phyloP scores from a whole-genome alignment of 2,329 filamentous ascomycete species.

The Claviceps humidiphila region DNA sequence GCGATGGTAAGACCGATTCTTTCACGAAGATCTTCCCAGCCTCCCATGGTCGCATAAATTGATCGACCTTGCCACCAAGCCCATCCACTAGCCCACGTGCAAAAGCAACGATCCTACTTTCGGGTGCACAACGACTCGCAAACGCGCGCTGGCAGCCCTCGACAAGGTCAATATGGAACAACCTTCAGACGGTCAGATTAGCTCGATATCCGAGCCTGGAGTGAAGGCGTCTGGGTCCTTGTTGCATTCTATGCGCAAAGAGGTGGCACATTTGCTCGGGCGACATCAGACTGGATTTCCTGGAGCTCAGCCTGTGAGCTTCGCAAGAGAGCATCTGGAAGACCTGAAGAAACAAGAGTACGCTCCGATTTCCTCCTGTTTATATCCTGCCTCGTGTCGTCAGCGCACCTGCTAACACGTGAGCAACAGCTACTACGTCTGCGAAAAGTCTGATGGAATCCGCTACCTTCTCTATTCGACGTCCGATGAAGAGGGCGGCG shows the following conservation, averaged over 20 bases:
- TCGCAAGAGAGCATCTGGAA: slow-evolving; percentile 66
- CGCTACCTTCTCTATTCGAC: slow-evolving; percentile 90
- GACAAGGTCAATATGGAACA: slow-evolving; percentile 16
- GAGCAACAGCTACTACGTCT: slow-evolving; percentile 73
- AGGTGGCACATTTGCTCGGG: slow-evolving; percentile 64
- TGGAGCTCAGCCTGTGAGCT: slow-evolving; percentile 89
- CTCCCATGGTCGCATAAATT: not conserved
- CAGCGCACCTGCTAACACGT: slow-evolving; percentile 5
- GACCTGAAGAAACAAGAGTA: slow-evolving; percentile 70
- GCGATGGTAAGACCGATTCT: not conserved
- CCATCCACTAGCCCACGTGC: not conserved
- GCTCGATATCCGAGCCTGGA: slow-evolving; percentile 47
- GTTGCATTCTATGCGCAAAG: slow-evolving; percentile 48
- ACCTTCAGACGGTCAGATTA: slow-evolving; percentile 23
- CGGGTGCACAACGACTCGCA: not conserved
- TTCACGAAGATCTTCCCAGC: not conserved
- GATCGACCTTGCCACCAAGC: not conserved
- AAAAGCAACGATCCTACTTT: not conserved
- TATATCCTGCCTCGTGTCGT: not conserved
- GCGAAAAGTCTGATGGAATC: slow-evolving; percentile 95
- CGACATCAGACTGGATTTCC: slow-evolving; percentile 61
- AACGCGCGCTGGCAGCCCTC: not conserved
- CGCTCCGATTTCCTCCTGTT: slow-evolving; percentile 12
- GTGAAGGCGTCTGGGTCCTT: slow-evolving; percentile 51
- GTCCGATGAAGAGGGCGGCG: slow-evolving; percentile 42